Percentiles rank a stretch among this genome's conserved stretches.
phyloP scores from a whole-genome alignment of 768 basidiomycete genomes.

The Boletus edulis region DNA sequence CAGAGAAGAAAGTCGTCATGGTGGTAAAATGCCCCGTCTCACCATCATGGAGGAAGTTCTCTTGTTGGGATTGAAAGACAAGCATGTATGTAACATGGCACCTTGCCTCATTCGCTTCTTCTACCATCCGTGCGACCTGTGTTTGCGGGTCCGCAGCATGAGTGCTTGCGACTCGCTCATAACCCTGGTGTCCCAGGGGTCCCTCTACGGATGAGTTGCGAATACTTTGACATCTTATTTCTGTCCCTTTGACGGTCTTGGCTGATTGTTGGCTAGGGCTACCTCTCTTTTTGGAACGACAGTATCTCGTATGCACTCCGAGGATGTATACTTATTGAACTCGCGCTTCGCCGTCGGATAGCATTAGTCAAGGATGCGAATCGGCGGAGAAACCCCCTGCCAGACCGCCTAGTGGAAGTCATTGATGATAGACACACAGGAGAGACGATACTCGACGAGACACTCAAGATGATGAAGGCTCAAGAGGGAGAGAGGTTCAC shows the following conservation, averaged over 20 bases:
- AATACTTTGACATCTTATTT: constrained; percentile 18
- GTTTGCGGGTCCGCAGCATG: constrained; percentile 18
- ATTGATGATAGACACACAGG: constrained; percentile 92
- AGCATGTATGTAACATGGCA: constrained; percentile 62
- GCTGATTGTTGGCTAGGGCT: constrained; percentile 52
- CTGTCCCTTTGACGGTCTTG: neutral
- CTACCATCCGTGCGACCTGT: constrained; percentile 6
- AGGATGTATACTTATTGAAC: constrained; percentile 97
- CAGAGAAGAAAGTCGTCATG: constrained; percentile 57
- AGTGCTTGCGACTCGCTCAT: neutral
- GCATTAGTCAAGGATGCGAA: constrained; percentile 82
- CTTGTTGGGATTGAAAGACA: constrained; percentile 92
- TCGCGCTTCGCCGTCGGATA: constrained; percentile 92
- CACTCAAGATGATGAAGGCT: constrained; percentile 91
- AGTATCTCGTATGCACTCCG: constrained; percentile 98
- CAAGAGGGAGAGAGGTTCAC: constrained; percentile 55
- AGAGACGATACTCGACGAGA: constrained; percentile 94
- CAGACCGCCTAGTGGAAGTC: constrained; percentile 87
- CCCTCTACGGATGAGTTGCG: constrained; percentile 2
- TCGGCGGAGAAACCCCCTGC: constrained; percentile 67
- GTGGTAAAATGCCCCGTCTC: constrained; percentile 76
- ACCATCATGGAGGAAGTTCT: constrained; percentile 98
- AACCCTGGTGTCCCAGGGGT: neutral
- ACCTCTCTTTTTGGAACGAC: constrained; percentile 99
- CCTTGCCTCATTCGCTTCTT: neutral